Evolutionary conservation across 805 yeast species (phyloP), one percentile per base, ranked within the genome.

Genomic region (Sugiyamaella smithiae): DNA sequence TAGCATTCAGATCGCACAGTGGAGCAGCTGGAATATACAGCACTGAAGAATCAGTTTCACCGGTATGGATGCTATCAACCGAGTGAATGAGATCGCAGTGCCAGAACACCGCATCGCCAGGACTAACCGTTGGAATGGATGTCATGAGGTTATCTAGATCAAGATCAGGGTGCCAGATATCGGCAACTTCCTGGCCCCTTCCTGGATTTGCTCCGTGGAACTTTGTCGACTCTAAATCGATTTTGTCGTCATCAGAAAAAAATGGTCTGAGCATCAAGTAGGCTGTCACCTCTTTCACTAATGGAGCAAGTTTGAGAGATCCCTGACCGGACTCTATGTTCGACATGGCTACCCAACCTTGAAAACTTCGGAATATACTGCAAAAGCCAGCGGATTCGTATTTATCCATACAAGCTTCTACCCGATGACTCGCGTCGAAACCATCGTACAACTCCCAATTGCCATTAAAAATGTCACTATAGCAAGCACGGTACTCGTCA

Each of bases 71-170:
- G 16, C 59, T 51, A 45, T 73, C 76, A 22, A 73, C 75, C 9
- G 68, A 68, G 53, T 73, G 77, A 12, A 67, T 63, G 22, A 64
- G 45, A 51, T 72, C 77, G 46, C 69, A 63, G 48, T 73, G 77
- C 76, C 76, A 73, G 45, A 67, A 66, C 0, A 73, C 73, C 49
- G 60, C 63, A 55, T 72, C 76, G 4, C 77, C 77, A 9, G 73
- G 66, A 1, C 64, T 45, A n/a, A 72, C 72, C 14, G 60, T 54
- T 5, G 77, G 76, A 32, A 71, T 57, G 1, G 66, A 54, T 9
- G 64, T 62, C 61, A 72, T 67, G 2, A 66, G 50, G n/a, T 55
- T 51, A 1, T 53, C 51, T n/a, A 63, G 67, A 5, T 62, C 42
- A 31, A 73, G 54, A 37, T 70, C 73, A 1, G 75, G 75, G 50